These are phyloP conservation scores for Neurospora terricola DNA, from an alignment of 495 filamentous ascomycete genomes.

Conservation along the genomic window DNA sequence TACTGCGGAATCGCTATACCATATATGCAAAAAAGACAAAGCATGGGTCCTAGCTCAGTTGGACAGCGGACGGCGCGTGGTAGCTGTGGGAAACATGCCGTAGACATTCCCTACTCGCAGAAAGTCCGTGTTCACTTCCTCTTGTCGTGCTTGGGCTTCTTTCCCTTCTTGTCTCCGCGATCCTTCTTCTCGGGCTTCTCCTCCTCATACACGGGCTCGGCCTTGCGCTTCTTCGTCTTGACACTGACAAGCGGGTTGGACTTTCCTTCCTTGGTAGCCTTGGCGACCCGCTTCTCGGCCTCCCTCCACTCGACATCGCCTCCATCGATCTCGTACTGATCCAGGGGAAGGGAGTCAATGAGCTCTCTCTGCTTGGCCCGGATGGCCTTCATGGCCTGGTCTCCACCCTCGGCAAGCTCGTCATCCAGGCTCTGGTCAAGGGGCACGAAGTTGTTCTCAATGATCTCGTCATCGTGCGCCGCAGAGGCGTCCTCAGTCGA, in stretches of 20 bases:
- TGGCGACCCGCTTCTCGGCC: slow-evolving; percentile 67
- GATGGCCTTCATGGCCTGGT: slow-evolving; percentile 60
- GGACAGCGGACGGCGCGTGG: background rate
- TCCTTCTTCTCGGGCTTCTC: slow-evolving; percentile 47
- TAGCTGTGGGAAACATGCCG: background rate
- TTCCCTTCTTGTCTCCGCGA: slow-evolving; percentile 38
- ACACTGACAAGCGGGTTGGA: slow-evolving; percentile 71
- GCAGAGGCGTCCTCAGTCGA: slow-evolving; percentile 42
- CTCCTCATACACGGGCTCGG: slow-evolving; percentile 53
- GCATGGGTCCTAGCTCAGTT: background rate
- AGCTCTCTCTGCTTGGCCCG: slow-evolving; percentile 67
- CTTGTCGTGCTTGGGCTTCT: slow-evolving; percentile 46
- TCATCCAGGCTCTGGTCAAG: slow-evolving; percentile 68
- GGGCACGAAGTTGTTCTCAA: slow-evolving; percentile 54
- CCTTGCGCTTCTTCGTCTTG: slow-evolving; percentile 70
- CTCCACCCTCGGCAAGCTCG: slow-evolving; percentile 74
- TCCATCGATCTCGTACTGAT: slow-evolving; percentile 75
- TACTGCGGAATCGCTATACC: background rate
- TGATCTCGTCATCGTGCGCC: slow-evolving; percentile 49
- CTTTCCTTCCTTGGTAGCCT: slow-evolving; percentile 43
- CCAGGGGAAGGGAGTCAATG: slow-evolving; percentile 80
- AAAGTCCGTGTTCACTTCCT: slow-evolving; percentile 11
- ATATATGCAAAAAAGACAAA: background rate
- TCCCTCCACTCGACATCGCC: slow-evolving; percentile 66
- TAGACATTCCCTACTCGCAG: background rate